phyloP scores from a whole-genome alignment of 2,329 filamentous ascomycete genomes.

The Arthrobotrys entomopaga region DNA sequence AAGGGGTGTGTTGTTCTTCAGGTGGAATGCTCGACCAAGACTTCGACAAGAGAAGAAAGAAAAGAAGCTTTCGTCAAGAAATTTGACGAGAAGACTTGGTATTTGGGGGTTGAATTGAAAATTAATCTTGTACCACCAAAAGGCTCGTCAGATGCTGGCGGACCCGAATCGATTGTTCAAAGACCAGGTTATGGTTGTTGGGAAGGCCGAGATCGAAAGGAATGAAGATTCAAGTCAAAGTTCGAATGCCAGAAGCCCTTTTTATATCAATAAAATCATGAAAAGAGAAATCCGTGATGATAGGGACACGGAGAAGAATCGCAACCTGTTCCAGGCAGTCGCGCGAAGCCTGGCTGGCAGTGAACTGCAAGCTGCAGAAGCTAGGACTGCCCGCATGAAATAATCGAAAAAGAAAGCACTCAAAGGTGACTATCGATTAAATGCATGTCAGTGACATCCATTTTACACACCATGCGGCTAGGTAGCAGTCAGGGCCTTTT shows the following conservation, averaged over 20 bases:
- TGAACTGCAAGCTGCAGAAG: too few species aligned
- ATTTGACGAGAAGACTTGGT: constrained; percentile 40
- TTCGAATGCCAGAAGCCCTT: constrained; percentile 14
- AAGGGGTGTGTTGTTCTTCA: background rate
- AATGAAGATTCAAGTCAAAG: background rate
- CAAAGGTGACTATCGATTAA: constrained; percentile 22
- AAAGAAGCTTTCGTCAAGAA: constrained; percentile 50
- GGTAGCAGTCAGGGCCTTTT: constrained; percentile 16
- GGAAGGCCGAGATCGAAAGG: constrained; percentile 20
- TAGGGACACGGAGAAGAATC: background rate
- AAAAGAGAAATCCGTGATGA: background rate
- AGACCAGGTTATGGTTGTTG: constrained; percentile 17
- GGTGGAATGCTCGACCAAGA: too few species aligned
- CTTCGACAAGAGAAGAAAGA: too few species aligned
- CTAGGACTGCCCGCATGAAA: background rate
- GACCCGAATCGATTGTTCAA: constrained; percentile 9
- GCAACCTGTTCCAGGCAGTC: constrained; percentile 34
- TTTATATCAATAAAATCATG: constrained; percentile 10
- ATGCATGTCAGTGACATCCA: constrained; percentile 3
- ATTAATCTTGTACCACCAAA: constrained; percentile 16
- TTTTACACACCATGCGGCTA: constrained; percentile 21
- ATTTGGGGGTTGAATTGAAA: background rate
- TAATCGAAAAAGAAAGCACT: background rate
- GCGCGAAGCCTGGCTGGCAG: background rate
- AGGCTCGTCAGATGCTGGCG: constrained; percentile 1